Evolutionary conservation across 371 early-diverging fungal species (phyloP).

Genomic region (Gilbertella persicaria): DNA sequence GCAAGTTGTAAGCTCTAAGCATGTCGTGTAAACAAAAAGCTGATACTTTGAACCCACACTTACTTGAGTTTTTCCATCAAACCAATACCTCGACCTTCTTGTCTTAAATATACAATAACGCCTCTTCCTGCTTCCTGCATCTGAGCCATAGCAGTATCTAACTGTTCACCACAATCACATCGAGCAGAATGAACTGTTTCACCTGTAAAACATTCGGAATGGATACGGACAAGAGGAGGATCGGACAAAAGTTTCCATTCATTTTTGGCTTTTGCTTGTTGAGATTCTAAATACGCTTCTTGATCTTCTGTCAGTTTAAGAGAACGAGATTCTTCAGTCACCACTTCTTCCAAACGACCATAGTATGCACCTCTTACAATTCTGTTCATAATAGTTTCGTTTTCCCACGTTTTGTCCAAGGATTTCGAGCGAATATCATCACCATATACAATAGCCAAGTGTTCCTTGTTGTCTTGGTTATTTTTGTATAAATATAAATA

Average conservation of each 20-base stretch:
- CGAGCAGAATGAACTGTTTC: constrained; percentile 91
- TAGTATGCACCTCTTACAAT: constrained; percentile 78
- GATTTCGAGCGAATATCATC: constrained; percentile 71
- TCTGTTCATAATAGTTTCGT: constrained; percentile 80
- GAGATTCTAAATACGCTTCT: constrained; percentile 37
- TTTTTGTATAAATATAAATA: constrained; percentile 87
- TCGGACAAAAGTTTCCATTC: constrained; percentile 28
- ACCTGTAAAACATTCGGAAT: constrained; percentile 97
- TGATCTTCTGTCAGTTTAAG: constrained; percentile 41
- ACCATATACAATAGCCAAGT: constrained; percentile 93
- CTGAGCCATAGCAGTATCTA: constrained; percentile 89
- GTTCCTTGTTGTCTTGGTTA: constrained; percentile 84
- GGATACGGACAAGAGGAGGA: constrained; percentile 86
- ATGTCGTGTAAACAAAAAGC: not conserved
- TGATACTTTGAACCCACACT: no score
- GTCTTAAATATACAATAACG: constrained; percentile 91
- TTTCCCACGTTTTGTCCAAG: constrained; percentile 64
- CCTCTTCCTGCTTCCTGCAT: constrained; percentile 84
- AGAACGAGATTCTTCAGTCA: constrained; percentile 41
- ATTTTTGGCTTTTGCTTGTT: constrained; percentile 37
- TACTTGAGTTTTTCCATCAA: constrained; percentile 89
- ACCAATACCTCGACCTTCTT: constrained; percentile 97
- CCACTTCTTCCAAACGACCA: constrained; percentile 58
- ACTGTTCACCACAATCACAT: constrained; percentile 96
- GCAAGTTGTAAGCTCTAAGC: constrained; percentile 91